A percentile compares a stretch with the other conserved stretches of the same genome.
These are phyloP conservation scores for Yamadazyma diddensiae DNA, from an alignment of 1,139 yeast species.

Conservation along the genomic window DNA sequence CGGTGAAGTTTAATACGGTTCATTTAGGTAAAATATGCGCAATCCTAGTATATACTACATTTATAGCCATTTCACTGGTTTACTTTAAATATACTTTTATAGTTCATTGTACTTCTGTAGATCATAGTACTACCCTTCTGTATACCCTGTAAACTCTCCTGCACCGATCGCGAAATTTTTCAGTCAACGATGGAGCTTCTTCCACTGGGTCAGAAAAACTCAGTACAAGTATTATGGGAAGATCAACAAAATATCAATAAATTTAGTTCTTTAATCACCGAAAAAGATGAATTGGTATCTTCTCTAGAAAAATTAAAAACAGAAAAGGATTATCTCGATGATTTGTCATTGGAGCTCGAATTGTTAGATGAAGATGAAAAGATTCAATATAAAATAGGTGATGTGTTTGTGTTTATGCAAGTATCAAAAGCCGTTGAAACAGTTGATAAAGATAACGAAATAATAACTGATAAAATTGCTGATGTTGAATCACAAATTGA, in stretches of 20 bases:
- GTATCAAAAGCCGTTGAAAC: conserved; percentile 64
- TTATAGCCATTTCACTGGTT: too few species aligned
- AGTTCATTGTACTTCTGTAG: too few species aligned
- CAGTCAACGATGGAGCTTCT: conserved; percentile 55
- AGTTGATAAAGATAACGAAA: conserved; percentile 59
- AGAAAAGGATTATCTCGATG: conserved; percentile 88
- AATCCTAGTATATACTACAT: too few species aligned
- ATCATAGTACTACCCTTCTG: too few species aligned
- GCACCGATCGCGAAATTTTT: not conserved
- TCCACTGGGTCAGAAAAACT: conserved; percentile 67
- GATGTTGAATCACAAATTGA: conserved; percentile 46
- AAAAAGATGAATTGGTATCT: conserved; percentile 57
- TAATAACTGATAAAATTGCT: conserved; percentile 48
- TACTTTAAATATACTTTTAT: too few species aligned
- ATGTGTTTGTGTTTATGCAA: conserved; percentile 65
- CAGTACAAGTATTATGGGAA: conserved; percentile 76
- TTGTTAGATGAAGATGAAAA: conserved; percentile 76
- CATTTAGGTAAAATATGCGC: not conserved
- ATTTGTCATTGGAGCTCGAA: conserved; percentile 80
- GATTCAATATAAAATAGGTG: conserved; percentile 72
- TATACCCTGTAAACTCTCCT: too few species aligned
- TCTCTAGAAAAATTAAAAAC: conserved; percentile 49
- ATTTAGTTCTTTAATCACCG: conserved; percentile 76
- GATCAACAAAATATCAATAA: conserved; percentile 89
- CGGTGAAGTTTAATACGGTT: too few species aligned